Evolutionary conservation across 2,329 filamentous ascomycete genomes (phyloP), one percentile per base, ranked within the genome.

Genomic region (Hysterium pulicare): DNA sequence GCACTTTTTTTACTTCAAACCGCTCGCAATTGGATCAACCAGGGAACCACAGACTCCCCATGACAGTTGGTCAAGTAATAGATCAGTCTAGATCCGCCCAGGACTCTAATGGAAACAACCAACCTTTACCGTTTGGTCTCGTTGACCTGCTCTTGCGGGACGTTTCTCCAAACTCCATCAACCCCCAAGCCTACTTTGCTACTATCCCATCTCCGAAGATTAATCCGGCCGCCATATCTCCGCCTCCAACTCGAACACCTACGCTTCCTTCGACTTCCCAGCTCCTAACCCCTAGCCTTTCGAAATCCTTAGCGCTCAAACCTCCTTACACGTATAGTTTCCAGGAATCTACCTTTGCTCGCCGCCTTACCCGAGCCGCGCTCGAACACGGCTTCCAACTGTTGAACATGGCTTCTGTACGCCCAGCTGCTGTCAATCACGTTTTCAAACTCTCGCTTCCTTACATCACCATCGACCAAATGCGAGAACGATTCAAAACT

Each of bases 361-460:
- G 86, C 6, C 77, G 84, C 4, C 70, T 94, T 4, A 84, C 87
- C 37, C 79, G 87, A 32, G 73, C 73, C 40, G 74, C 81, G 2
- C 53, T 83, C 1, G 86, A 94, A 63, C 67, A 73, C 20, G 86
- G 76, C 1, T 78, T 82, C 43, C 67, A 71, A 2, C 66, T 90
- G 1, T 71, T 87, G 2, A 74, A 78, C 36, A 71, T 76, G 0
- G 44, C 57, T 21, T 38, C 57, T 47, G 38, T 55, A 21, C 51
- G 47, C 5, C 63, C 55, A 5, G 48, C 53, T 22, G 51, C 53
- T 1, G 51, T 66, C 30, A 55, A 64, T n/a, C 73, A 75, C 24
- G 74, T 82, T 1, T 90, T 90, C 60, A 83, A 81, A 26, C 84
- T 89, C 43, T 82, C 81, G n/a, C 68, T 85, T 15, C 74, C 82